These are phyloP conservation scores for Sorghum bicolor DNA, from an alignment of 176 grass and related monocot genomes.

Conservation along the genomic window DNA sequence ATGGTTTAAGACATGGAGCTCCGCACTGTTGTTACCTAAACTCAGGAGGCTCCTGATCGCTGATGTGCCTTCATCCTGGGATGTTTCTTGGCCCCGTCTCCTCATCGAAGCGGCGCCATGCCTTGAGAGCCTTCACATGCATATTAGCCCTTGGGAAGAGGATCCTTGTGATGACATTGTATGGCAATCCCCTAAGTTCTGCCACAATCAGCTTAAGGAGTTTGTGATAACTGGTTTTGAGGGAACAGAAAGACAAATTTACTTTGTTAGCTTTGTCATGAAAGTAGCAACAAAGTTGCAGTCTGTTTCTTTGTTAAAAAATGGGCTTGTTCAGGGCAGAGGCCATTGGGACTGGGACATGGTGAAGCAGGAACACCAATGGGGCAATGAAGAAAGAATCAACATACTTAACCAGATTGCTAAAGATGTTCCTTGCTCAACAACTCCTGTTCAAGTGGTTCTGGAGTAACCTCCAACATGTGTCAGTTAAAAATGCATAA, in stretches of 20 bases:
- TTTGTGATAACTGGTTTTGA: background rate
- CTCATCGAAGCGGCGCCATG: background rate
- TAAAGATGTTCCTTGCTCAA: background rate
- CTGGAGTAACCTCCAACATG: background rate
- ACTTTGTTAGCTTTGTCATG: slow-evolving; percentile 1
- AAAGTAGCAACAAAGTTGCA: background rate
- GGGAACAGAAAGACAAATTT: slow-evolving; percentile 14
- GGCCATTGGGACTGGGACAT: slow-evolving; percentile 4
- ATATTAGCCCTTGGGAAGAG: background rate
- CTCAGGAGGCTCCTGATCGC: slow-evolving; percentile 12
- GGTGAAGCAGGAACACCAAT: background rate
- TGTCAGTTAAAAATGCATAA: too few relatives aligned
- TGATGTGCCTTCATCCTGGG: slow-evolving; percentile 16
- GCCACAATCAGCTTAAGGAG: background rate
- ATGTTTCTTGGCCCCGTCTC: slow-evolving; percentile 12
- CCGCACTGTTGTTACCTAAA: background rate
- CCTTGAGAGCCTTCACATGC: slow-evolving; percentile 8
- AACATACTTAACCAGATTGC: background rate
- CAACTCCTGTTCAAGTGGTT: background rate
- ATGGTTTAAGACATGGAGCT: background rate
- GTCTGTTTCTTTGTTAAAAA: background rate
- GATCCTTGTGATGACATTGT: background rate
- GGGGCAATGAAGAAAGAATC: background rate
- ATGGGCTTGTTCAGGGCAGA: background rate
- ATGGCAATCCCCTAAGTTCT: background rate